phyloP scores from a whole-genome alignment of 2,329 filamentous ascomycete species.

The Canariomyces notabilis region DNA sequence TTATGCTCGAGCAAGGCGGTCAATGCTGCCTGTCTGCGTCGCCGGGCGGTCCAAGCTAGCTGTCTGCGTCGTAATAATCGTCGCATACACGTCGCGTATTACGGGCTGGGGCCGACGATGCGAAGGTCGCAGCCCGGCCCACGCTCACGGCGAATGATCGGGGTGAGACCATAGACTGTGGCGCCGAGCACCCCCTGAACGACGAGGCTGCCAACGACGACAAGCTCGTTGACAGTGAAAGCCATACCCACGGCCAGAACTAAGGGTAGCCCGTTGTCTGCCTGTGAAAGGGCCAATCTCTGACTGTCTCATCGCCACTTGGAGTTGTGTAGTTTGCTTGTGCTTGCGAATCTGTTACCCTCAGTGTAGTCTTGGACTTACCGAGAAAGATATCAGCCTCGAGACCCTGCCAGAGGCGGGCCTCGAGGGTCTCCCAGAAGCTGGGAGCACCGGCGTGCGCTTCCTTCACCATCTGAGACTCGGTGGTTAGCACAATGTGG shows the following conservation, averaged over 20 bases:
- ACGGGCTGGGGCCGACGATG: background rate
- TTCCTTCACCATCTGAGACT: background rate
- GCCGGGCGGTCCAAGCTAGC: conserved; percentile 5
- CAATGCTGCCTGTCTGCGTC: conserved; percentile 13
- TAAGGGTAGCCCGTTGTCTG: too few species aligned
- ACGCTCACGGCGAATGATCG: background rate
- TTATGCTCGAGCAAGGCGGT: background rate
- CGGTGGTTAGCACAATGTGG: background rate
- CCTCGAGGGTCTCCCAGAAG: conserved; percentile 11
- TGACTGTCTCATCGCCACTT: too few species aligned
- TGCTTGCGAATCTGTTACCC: too few species aligned
- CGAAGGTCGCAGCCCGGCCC: background rate
- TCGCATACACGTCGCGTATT: too few species aligned
- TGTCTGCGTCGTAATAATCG: too few species aligned
- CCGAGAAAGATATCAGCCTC: background rate
- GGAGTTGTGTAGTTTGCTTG: too few species aligned
- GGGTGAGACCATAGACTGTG: background rate
- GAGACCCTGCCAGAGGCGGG: background rate
- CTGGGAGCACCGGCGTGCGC: background rate
- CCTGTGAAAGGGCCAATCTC: too few species aligned
- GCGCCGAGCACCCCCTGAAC: background rate
- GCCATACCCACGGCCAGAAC: background rate
- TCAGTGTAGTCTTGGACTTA: conserved; percentile 9
- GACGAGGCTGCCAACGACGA: background rate
- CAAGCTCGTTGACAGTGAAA: background rate